phyloP scores from a whole-genome alignment of 768 basidiomycete genomes.

The Bullera alba region DNA sequence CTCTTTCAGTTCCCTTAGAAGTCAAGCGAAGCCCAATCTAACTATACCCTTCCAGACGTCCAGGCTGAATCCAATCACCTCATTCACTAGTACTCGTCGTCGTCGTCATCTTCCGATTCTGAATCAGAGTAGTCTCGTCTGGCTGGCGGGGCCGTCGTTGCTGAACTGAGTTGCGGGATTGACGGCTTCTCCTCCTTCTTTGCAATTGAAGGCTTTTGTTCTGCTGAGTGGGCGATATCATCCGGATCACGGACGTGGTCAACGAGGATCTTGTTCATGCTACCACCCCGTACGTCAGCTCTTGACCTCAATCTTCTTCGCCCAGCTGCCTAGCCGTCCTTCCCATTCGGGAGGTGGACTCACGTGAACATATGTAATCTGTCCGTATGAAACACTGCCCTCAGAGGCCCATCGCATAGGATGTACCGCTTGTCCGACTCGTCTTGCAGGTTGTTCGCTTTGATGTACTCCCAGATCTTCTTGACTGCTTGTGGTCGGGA shows the following conservation, averaged over 20 bases:
- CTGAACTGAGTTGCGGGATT: too few species aligned
- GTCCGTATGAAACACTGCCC: slow-evolving; percentile 69
- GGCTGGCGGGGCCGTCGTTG: background rate
- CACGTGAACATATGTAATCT: slow-evolving; percentile 70
- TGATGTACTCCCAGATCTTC: slow-evolving; percentile 83
- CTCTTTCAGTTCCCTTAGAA: background rate
- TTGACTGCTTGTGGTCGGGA: slow-evolving; percentile 89
- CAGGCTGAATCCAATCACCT: too few species aligned
- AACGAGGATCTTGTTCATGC: slow-evolving; percentile 85
- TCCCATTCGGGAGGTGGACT: slow-evolving; percentile 9
- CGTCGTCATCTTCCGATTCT: background rate
- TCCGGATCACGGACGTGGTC: slow-evolving; percentile 48
- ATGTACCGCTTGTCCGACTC: slow-evolving; percentile 77
- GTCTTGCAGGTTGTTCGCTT: slow-evolving; percentile 72
- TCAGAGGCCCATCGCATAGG: slow-evolving; percentile 66
- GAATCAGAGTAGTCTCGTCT: background rate
- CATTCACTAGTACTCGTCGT: background rate
- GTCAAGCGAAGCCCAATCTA: too few species aligned
- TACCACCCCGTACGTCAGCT: slow-evolving; percentile 38
- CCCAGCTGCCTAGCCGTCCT: background rate
- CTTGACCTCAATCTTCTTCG: background rate
- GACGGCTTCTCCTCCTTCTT: too few species aligned
- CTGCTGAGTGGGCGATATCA: slow-evolving; percentile 26
- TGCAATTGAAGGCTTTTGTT: too few species aligned
- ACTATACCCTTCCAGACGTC: too few species aligned